phyloP scores from a whole-genome alignment of 2,329 filamentous ascomycete genomes.

The Tolypocladium amazonense region DNA sequence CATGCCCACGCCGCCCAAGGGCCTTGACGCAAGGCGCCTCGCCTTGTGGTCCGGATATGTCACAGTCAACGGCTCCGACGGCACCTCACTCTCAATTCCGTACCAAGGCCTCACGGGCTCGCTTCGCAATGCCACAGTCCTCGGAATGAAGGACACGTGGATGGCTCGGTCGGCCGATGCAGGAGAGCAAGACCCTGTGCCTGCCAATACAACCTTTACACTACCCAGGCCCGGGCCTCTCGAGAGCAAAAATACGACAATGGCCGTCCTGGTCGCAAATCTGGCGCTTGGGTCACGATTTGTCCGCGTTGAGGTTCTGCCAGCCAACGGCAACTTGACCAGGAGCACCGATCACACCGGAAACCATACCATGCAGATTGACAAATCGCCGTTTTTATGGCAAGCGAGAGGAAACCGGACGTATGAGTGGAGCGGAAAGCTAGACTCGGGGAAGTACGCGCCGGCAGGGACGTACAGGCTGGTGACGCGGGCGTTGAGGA shows the following conservation, averaged over 20 bases:
- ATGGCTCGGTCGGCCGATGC: constrained; percentile 18
- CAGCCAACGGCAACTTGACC: not conserved
- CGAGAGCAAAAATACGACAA: constrained; percentile 7
- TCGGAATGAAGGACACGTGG: constrained; percentile 19
- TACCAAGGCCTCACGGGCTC: constrained; percentile 21
- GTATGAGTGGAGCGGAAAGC: not conserved
- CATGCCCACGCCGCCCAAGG: not conserved
- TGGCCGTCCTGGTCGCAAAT: constrained; percentile 19
- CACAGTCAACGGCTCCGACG: constrained; percentile 10
- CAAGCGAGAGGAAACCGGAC: not conserved
- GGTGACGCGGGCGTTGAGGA: not conserved
- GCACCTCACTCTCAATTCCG: constrained; percentile 18
- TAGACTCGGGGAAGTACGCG: not conserved
- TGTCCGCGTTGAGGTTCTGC: not conserved
- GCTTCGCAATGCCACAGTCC: constrained; percentile 21
- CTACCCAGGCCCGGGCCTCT: constrained; percentile 10
- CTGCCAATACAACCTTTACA: constrained; percentile 10
- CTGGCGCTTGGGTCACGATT: constrained; percentile 7
- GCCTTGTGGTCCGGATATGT: constrained; percentile 5
- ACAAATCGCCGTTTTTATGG: not conserved
- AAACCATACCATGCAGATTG: not conserved
- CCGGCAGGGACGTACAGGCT: not conserved
- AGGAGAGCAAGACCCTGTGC: constrained; percentile 1
- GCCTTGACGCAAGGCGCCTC: constrained; percentile 1
- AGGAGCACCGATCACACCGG: too few relatives aligned